Conservation (phyloP, 2,329 filamentous ascomycete species). For the Didymella pomorum region DNA sequence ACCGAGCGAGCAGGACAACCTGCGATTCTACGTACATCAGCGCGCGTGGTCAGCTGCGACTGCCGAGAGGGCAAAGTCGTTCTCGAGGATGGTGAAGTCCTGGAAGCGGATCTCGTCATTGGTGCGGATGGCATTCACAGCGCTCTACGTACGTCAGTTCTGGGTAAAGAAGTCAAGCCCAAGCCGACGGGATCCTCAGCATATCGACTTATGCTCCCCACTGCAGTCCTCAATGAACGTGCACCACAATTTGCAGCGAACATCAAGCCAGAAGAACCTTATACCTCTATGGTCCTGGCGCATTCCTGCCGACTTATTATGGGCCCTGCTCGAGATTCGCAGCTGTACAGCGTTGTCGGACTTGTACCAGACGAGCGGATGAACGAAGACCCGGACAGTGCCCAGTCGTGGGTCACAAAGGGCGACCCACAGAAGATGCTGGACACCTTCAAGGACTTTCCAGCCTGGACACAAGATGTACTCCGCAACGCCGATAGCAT, state of each 20-base stretch:
- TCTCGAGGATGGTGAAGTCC: background rate
- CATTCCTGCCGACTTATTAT: background rate
- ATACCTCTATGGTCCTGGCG: background rate
- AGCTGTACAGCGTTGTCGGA: background rate
- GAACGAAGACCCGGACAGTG: background rate
- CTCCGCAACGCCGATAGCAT: background rate
- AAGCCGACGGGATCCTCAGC: background rate
- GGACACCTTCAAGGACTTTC: background rate
- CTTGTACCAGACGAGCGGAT: background rate
- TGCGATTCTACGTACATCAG: background rate
- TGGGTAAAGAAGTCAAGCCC: background rate
- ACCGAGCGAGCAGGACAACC: background rate
- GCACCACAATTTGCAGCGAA: background rate
- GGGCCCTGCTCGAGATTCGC: background rate
- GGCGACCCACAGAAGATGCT: background rate
- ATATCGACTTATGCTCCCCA: background rate
- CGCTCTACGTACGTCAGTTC: background rate
- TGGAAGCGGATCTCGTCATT: background rate
- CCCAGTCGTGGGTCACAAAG: background rate
- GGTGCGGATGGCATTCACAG: background rate
- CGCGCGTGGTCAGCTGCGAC: background rate
- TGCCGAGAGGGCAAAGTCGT: background rate
- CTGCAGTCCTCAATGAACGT: background rate
- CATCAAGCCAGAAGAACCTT: background rate
- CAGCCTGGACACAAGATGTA: background rate